Evolutionary conservation across 176 grass and related monocot genomes (phyloP).

Genomic region (Avena insularis): DNA sequence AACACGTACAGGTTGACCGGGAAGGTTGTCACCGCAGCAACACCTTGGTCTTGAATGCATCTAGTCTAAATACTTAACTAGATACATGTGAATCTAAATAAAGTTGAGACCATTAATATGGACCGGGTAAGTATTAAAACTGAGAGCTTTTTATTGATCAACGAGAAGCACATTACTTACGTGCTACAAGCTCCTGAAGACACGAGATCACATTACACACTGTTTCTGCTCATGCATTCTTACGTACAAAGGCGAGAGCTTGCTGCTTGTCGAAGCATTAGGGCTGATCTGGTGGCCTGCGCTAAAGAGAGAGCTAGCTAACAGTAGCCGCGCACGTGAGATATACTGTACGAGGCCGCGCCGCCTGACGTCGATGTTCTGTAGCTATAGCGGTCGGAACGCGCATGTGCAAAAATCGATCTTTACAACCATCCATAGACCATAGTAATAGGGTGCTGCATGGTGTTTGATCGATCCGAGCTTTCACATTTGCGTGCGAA

Average conservation of each 20-base stretch:
- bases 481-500: constrained; percentile 56
- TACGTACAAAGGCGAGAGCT: neutral
- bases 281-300: constrained; percentile 13
- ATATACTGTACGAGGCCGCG: neutral
- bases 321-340: constrained; percentile 36
- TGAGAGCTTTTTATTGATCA: too few species aligned
- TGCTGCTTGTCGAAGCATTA: constrained; percentile 49
- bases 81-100: too few species aligned
- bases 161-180: neutral
- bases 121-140: too few species aligned
- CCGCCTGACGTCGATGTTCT: neutral
- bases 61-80: too few species aligned
- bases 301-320: neutral
- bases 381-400: neutral
- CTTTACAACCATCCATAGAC: constrained; percentile 37
- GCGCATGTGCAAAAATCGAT: constrained; percentile 21
- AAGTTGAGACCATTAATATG: too few species aligned
- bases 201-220: neutral
- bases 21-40: too few species aligned
- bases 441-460: neutral
- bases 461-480: neutral
- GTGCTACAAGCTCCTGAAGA: neutral
- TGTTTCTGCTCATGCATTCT: neutral
- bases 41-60: too few species aligned
- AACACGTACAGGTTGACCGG: too few species aligned